A percentile compares a stretch with the other conserved stretches of the same genome.
phyloP scores from a whole-genome alignment of 2,329 filamentous ascomycete species.

The Chrysoporthe puriensis region DNA sequence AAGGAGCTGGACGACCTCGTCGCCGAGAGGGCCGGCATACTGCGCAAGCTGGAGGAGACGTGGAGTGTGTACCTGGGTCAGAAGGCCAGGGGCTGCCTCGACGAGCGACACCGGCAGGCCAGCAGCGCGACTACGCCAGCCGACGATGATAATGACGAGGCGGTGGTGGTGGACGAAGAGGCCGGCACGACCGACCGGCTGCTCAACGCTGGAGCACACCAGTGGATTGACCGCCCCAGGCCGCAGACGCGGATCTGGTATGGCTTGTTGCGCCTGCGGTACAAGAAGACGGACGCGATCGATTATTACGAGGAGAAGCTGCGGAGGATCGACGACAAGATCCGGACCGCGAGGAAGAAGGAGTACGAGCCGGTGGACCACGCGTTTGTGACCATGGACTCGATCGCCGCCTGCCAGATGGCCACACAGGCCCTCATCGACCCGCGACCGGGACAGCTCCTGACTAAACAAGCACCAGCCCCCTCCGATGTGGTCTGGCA shows the following conservation, averaged over 20 bases:
- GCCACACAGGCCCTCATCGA: slow-evolving; percentile 93
- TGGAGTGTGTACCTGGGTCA: slow-evolving; percentile 79
- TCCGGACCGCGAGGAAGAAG: slow-evolving; percentile 70
- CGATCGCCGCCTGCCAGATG: slow-evolving; percentile 91
- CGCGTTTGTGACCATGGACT: slow-evolving; percentile 97
- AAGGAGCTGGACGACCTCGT: slow-evolving; percentile 76
- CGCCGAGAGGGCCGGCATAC: slow-evolving; percentile 62
- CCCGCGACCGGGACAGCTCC: slow-evolving; percentile 80
- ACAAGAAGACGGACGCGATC: slow-evolving; percentile 81
- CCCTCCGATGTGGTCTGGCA: slow-evolving; percentile 94
- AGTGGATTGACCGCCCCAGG: slow-evolving; percentile 53
- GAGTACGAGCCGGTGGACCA: slow-evolving; percentile 78
- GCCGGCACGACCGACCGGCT: slow-evolving; percentile 45
- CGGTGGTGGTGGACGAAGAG: slow-evolving; percentile 41
- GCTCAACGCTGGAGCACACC: slow-evolving; percentile 36
- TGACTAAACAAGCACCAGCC: slow-evolving; percentile 84
- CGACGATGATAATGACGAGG: slow-evolving; percentile 35
- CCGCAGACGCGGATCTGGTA: slow-evolving; percentile 79
- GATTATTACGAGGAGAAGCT: slow-evolving; percentile 92
- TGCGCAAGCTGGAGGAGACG: slow-evolving; percentile 78
- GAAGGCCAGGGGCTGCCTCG: slow-evolving; percentile 40
- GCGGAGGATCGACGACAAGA: slow-evolving; percentile 75
- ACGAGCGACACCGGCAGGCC: slow-evolving; percentile 32
- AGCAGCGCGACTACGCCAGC: not conserved
- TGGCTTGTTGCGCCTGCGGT: slow-evolving; percentile 73